Percentiles rank a stretch among this genome's conserved stretches.
phyloP scores from a whole-genome alignment of 23 red algal species.

The Cyanidiococcus yangmingshanensis region DNA sequence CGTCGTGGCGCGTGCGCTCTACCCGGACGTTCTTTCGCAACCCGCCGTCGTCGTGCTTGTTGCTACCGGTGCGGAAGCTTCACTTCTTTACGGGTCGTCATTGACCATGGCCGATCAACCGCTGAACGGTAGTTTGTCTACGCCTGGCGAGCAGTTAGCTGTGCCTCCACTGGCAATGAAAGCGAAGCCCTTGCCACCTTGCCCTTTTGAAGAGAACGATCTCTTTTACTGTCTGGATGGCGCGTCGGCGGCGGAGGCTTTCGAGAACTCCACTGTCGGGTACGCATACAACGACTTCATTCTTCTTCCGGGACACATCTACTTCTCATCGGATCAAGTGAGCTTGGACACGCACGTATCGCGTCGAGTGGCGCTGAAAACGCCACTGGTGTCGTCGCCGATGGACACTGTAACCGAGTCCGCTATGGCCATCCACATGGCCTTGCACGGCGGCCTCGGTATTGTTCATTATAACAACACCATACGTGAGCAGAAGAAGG shows the following conservation, averaged over 20 bases:
- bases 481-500: slow-evolving; percentile 79
- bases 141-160: neutral
- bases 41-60: no score
- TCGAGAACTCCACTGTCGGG: slow-evolving; percentile 56
- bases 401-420: slow-evolving; percentile 99
- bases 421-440: slow-evolving; percentile 98
- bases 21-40: no score
- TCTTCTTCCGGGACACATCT: slow-evolving; percentile 91
- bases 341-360: slow-evolving; percentile 37
- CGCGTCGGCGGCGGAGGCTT: slow-evolving; percentile 48
- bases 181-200: neutral
- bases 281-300: slow-evolving; percentile 96
- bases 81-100: no score
- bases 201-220: slow-evolving; percentile 7
- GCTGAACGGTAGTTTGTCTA: neutral
- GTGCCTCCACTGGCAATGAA: neutral
- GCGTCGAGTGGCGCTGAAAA: slow-evolving; percentile 46
- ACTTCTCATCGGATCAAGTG: slow-evolving; percentile 90
- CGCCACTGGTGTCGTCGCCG: slow-evolving; percentile 81
- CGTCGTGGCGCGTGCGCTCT: no score
- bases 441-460: slow-evolving; percentile 89
- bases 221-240: slow-evolving; percentile 78
- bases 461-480: slow-evolving; percentile 95
- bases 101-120: neutral
- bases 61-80: no score